These are phyloP conservation scores for Amaranthus palmeri DNA, from an alignment of 148 eudicot genomes.

Conservation along the genomic window DNA sequence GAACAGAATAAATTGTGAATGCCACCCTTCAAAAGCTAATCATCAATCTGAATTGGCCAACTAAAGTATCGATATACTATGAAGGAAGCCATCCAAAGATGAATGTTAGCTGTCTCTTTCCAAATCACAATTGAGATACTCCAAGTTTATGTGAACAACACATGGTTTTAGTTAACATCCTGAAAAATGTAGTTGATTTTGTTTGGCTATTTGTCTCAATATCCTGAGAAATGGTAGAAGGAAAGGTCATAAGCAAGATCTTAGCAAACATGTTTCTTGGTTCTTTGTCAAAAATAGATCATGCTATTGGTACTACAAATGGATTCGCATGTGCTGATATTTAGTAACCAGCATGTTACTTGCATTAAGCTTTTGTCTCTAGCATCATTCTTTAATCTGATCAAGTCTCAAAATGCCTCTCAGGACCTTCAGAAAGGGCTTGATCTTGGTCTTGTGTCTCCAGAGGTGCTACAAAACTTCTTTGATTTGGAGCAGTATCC, in stretches of 20 bases:
- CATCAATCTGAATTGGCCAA: background rate
- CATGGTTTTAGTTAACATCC: background rate
- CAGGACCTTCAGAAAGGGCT: conserved; percentile 94
- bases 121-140: background rate
- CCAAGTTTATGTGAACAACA: background rate
- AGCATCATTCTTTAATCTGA: conserved; percentile 6
- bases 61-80: no score
- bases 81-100: no score
- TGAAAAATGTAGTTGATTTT: background rate
- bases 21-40: background rate
- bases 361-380: background rate
- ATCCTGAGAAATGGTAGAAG: background rate
- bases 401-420: conserved; percentile 18
- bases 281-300: background rate
- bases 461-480: conserved; percentile 91
- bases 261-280: background rate
- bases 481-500: conserved; percentile 96
- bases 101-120: background rate
- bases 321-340: background rate
- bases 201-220: conserved; percentile 1
- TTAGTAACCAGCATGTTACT: background rate
- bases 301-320: background rate
- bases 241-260: background rate
- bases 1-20: background rate
- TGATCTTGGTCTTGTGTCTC: conserved; percentile 97